phyloP scores from a whole-genome alignment of 2,329 filamentous ascomycete genomes.

The Verticillium dahliae region DNA sequence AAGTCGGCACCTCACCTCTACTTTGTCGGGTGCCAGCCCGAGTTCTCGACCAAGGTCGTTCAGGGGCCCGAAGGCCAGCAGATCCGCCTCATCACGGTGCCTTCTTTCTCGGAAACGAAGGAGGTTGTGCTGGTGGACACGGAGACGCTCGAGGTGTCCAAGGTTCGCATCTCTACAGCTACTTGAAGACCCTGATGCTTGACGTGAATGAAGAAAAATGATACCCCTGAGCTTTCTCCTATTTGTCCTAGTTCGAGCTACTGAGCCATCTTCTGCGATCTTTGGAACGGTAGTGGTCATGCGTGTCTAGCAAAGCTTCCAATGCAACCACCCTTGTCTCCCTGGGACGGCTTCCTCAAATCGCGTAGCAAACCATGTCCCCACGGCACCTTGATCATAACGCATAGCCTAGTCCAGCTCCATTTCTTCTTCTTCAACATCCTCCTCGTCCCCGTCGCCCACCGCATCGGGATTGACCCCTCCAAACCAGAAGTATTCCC shows the following conservation, averaged over 20 bases:
- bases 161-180: constrained; percentile 48
- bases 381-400: too few species aligned
- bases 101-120: constrained; percentile 70
- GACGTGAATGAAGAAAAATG: constrained; percentile 3
- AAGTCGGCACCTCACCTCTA: constrained; percentile 82
- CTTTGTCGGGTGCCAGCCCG: constrained; percentile 79
- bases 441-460: too few species aligned
- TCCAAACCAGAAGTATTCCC: not conserved
- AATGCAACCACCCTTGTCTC: too few species aligned
- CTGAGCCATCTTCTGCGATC: not conserved
- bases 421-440: not conserved
- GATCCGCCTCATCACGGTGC: constrained; percentile 76
- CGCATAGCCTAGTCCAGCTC: not conserved
- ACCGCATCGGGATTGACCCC: too few species aligned
- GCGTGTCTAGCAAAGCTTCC: too few species aligned
- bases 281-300: too few species aligned
- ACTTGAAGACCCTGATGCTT: not conserved
- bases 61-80: constrained; percentile 60
- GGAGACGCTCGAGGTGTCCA: constrained; percentile 75
- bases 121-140: constrained; percentile 79
- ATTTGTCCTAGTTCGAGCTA: not conserved
- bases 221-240: not conserved
- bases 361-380: too few species aligned
- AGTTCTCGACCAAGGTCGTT: constrained; percentile 67
- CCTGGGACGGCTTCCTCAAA: too few species aligned